Conservation (phyloP, 768 basidiomycete genomes). For the Mycena galopus region DNA sequence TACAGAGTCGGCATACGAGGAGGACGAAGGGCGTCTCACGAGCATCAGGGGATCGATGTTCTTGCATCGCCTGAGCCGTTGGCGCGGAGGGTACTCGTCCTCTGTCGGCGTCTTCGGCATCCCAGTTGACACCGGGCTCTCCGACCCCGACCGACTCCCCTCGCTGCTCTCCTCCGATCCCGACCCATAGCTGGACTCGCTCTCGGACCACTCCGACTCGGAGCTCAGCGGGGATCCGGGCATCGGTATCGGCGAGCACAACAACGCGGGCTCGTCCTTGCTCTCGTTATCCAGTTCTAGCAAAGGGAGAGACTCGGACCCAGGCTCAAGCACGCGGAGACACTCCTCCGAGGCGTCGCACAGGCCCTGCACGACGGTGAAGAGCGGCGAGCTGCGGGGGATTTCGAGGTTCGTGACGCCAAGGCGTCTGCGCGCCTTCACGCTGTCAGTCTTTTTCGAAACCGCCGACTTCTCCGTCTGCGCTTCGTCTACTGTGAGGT, state of each 20-base stretch:
- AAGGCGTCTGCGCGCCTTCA: slow-evolving; percentile 27
- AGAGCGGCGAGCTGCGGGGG: slow-evolving; percentile 8
- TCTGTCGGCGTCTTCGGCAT: slow-evolving; percentile 6
- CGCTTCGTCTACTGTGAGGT: neutral
- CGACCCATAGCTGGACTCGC: neutral
- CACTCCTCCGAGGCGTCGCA: neutral
- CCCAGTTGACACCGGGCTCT: too few species aligned
- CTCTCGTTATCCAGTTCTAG: neutral
- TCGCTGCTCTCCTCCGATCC: neutral
- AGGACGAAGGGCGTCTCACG: slow-evolving; percentile 9
- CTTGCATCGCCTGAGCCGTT: slow-evolving; percentile 23
- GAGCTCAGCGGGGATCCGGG: neutral
- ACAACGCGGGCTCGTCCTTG: neutral
- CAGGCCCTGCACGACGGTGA: neutral
- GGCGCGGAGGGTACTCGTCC: neutral
- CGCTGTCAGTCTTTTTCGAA: slow-evolving; percentile 25
- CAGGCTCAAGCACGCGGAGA: neutral
- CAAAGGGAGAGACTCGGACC: neutral
- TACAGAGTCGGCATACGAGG: too few species aligned
- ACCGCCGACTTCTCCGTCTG: neutral
- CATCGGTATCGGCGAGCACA: neutral
- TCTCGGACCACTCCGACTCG: neutral
- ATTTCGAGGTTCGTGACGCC: slow-evolving; percentile 33
- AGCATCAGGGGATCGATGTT: slow-evolving; percentile 26
- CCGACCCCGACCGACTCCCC: neutral